Evolutionary conservation across 2,329 filamentous ascomycete genomes (phyloP), one percentile per base, ranked within the genome.

Genomic region (Arthrobotrys conoides): DNA sequence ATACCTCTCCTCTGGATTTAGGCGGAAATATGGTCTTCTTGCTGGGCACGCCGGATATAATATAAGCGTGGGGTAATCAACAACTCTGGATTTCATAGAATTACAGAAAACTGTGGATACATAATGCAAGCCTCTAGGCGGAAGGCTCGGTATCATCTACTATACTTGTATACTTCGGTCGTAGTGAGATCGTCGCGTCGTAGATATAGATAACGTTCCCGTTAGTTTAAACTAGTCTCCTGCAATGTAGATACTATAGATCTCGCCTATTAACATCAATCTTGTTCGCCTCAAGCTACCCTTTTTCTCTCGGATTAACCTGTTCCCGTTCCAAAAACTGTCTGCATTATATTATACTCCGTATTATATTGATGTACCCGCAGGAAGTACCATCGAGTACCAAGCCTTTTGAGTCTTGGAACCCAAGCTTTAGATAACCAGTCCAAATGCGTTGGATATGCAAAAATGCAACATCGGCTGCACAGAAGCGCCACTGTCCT

Each of bases 391-490:
- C 12, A 18, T 30, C 27, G 6, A 9, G 51, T 55, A 55, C 51
- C 51, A 55, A 55, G 51, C 22, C 16, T 55, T 41, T 30, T 55
- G 33, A 18, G 6, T 30, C 51, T 55, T 55, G 27, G 51, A 33
- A 55, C 24, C 24, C 51, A 33, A 55, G 51, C 51, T 6, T 30
- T 22, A 9, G 10, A 27, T 20, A 5, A 16, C 14, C 9, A 8
- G 1, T 10, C 30, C 33, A 36, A 41, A 44, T 61, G 57, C 36
- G 57, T 61, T 61, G 57, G 14, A 20, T n/a, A 20, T 12, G 9
- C 36, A 61, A 61, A 30, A 61, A 61, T 61, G 57, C 57, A 61
- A 61, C 53, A 38, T 59, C 18, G 5, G 2, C 53, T 38, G n/a
- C 53, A 38, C 30, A 20, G 38, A 57, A 14, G 30, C 30, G 20